Evolutionary conservation across 2,329 filamentous ascomycete genomes (phyloP).

Genomic region (Beauveria sp.): DNA sequence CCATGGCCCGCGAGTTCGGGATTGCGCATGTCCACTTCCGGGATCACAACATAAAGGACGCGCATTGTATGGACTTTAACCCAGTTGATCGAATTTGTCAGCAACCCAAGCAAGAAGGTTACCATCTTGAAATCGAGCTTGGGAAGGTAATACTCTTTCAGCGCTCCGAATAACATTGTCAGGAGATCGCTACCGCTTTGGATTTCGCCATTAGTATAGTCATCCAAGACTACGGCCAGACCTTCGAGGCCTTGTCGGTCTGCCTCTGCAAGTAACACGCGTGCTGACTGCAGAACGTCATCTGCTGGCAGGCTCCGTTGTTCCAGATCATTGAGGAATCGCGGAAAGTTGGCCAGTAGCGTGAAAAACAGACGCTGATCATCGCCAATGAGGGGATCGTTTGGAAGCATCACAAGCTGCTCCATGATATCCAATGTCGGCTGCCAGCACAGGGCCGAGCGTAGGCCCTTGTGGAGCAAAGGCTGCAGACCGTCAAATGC

Average conservation of each 20-base stretch:
- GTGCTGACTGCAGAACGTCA: slow-evolving; percentile 54
- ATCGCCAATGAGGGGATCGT: slow-evolving; percentile 72
- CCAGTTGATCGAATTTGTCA: slow-evolving; percentile 84
- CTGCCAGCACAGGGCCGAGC: slow-evolving; percentile 76
- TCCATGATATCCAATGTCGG: slow-evolving; percentile 71
- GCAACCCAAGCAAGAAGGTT: slow-evolving; percentile 81
- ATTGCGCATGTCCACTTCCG: slow-evolving; percentile 87
- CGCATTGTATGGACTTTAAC: slow-evolving; percentile 92
- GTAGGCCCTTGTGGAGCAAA: slow-evolving; percentile 82
- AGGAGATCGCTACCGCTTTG: slow-evolving; percentile 69
- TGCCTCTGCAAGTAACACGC: slow-evolving; percentile 62
- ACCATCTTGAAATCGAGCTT: slow-evolving; percentile 76
- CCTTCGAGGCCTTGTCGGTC: slow-evolving; percentile 61
- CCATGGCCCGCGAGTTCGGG: slow-evolving; percentile 85
- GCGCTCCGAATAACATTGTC: slow-evolving; percentile 60
- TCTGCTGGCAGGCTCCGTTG: slow-evolving; percentile 44
- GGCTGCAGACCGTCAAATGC: slow-evolving; percentile 79
- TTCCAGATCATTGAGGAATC: slow-evolving; percentile 75
- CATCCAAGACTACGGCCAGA: slow-evolving; percentile 61
- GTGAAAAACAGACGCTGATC: slow-evolving; percentile 77
- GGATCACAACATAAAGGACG: slow-evolving; percentile 75
- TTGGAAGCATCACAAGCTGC: slow-evolving; percentile 69
- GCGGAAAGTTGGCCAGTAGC: slow-evolving; percentile 83
- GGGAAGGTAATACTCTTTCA: slow-evolving; percentile 74
- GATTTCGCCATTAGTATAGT: slow-evolving; percentile 61